Percentiles rank a stretch among this genome's conserved stretches.
Evolutionary conservation across 2,329 filamentous ascomycete species (phyloP).

Genomic region (Fusarium dimerum): DNA sequence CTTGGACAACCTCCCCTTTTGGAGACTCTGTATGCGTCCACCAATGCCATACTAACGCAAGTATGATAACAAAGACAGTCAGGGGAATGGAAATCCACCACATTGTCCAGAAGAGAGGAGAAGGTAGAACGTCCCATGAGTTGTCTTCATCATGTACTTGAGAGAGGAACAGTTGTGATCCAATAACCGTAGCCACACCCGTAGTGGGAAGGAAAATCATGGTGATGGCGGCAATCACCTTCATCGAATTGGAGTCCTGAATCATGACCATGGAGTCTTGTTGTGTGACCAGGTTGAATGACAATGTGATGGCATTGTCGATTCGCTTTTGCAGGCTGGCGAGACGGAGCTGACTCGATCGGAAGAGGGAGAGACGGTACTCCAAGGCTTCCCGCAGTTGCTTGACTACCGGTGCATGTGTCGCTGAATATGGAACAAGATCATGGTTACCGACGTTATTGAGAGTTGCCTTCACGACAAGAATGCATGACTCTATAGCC

Average conservation of each 20-base stretch:
- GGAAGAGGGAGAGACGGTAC: slow-evolving; percentile 36
- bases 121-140: slow-evolving; percentile 24
- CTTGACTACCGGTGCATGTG: slow-evolving; percentile 16
- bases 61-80: slow-evolving; percentile 24
- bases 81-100: slow-evolving; percentile 34
- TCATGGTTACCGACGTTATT: slow-evolving; percentile 14
- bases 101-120: slow-evolving; percentile 32
- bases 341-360: slow-evolving; percentile 37
- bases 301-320: slow-evolving; percentile 36
- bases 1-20: slow-evolving; percentile 18
- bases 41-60: slow-evolving; percentile 33
- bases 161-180: slow-evolving; percentile 30
- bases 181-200: slow-evolving; percentile 34
- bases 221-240: slow-evolving; percentile 39
- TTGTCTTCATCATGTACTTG: slow-evolving; percentile 15
- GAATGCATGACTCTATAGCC: slow-evolving; percentile 29
- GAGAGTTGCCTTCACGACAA: slow-evolving; percentile 26
- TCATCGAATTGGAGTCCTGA: slow-evolving; percentile 39
- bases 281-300: slow-evolving; percentile 39
- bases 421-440: not conserved
- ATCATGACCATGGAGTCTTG: slow-evolving; percentile 38
- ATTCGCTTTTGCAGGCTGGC: slow-evolving; percentile 37
- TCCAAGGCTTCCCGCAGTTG: slow-evolving; percentile 32
- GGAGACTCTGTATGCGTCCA: slow-evolving; percentile 28
- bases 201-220: slow-evolving; percentile 41